Evolutionary conservation across 2,329 filamentous ascomycete genomes (phyloP), one percentile per base, ranked within the genome.

Genomic region (Epichloe baconii): DNA sequence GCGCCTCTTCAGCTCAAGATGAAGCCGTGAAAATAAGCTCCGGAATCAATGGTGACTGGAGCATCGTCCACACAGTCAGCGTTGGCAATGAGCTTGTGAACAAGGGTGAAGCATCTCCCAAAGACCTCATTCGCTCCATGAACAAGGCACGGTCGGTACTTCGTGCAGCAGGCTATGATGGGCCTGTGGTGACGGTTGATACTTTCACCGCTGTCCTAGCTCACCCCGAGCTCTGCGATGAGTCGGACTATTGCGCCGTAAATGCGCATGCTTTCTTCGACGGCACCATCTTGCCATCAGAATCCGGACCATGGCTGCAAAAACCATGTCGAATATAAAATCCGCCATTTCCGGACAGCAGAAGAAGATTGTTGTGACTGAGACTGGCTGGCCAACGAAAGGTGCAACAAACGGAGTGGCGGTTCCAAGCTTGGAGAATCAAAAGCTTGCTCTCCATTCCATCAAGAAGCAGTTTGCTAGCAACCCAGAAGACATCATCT

Each of bases 251-350:
- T 69, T 88, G 83, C 61, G 85, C 87, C 15, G 78, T 85, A 63
- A 95, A 95, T 68, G 79, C 82, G 57, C 88, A 95, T 66, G 79
- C 88, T 12, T 95, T 89, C 76, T 95, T 93, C 66, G 85, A 94
- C 59, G 67, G 73, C 3, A 78, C 77, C 45, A 77, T 78, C 26
- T 64, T 66, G 2, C 77, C 87, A 1, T 66, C 70, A 1, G 66
- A 78, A 35, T 81, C 88, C 2, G 88, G 88, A 3, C 58, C 64
- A 0, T 95, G 88, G 66, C 77, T 89, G 40, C 65, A 72, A 40
- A 72, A 26, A 80, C 83, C 55, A 75, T 79, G 31, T 54, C 61
- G 11, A 64, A 63, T 26, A 66, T 80, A 40, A 65, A 66, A 54
- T 62, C 64, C 44, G 68, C 67, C 55, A 61, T 78, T 12, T 59